Evolutionary conservation across 176 grass and related monocot genomes (phyloP).

Genomic region (Paspalum notatum): DNA sequence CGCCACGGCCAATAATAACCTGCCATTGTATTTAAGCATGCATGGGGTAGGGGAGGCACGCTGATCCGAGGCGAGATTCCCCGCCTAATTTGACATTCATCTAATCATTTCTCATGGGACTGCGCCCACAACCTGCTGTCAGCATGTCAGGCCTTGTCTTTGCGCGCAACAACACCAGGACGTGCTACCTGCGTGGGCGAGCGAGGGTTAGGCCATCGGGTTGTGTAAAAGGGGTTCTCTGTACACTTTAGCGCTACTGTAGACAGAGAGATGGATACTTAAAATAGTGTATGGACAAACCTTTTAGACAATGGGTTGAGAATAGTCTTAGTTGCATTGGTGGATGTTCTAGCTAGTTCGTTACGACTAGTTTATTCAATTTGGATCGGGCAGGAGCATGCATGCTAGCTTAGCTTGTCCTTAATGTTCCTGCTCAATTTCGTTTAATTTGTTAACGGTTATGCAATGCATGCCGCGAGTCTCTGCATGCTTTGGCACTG

Average conservation of each 20-base stretch:
- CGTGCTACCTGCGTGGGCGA: constrained; percentile 42
- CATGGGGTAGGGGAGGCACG: constrained; percentile 26
- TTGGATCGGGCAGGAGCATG: constrained; percentile 7
- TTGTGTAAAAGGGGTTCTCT: too few relatives aligned
- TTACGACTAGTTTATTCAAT: not conserved
- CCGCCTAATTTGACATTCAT: constrained; percentile 44
- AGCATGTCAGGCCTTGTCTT: constrained; percentile 34
- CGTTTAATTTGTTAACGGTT: too few relatives aligned
- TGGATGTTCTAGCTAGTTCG: constrained; percentile 21
- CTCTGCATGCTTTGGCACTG: too few relatives aligned
- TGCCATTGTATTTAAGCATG: constrained; percentile 12
- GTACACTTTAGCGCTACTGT: too few relatives aligned
- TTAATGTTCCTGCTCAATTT: not conserved
- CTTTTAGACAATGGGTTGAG: too few relatives aligned
- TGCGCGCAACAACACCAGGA: constrained; percentile 45
- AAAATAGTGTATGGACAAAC: too few relatives aligned
- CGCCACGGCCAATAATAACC: not conserved
- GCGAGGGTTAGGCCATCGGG: too few relatives aligned
- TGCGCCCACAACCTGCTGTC: constrained; percentile 17
- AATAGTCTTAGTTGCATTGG: too few relatives aligned
- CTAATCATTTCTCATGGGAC: constrained; percentile 62
- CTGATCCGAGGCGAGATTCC: constrained; percentile 51
- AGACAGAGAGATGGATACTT: too few relatives aligned
- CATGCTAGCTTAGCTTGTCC: constrained; percentile 4
- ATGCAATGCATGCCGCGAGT: too few relatives aligned